Evolutionary conservation across 176 grass and related monocot genomes (phyloP), one percentile per base, ranked within the genome.

Genomic region (Thalia dealbata): DNA sequence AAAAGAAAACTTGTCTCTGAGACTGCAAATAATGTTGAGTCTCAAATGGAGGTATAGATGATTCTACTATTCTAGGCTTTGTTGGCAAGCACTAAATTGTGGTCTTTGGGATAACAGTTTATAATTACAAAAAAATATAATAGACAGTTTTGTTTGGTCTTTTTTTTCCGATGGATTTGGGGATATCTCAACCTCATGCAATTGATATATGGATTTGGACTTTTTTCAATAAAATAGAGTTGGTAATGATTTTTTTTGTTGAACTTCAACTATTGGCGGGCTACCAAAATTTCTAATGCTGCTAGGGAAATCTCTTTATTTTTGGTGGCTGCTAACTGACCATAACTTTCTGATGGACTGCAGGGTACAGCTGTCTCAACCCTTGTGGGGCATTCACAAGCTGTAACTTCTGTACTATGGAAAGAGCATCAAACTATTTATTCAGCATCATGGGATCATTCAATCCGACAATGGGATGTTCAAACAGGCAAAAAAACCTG

Each of bases 361-460:
- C 76, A 99, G 95, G 88, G 90, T 79, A 82, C 44, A 28, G 83
- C 88, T 41, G 77, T 79, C 64, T 83, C 90, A 76, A 95, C 95
- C 44, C 54, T 99, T 75, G 29, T 85, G 44, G 95, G 95, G 66
- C 95, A 95, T 79, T 84, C 88, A 45, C 95, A 99, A 67, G 88
- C 87, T 85, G 85, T 93, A 77, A 89, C 88, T 85, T 73, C 85
- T 60, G 81, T 99, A 79, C 30, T 78, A 42, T 99, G 87, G 90
- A 83, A 90, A 77, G 83, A 99, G 44, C 82, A 35, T 72, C 74
- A 78, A 79, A 86, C 76, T 24, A 75, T 99, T 77, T 91, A 83
- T 83, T 99, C 95, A 44, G 90, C 90, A 68, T 99, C 95, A 69
- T 99, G 95, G 95, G 90, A 99, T 84, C 95, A 95, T 86, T 99